Evolutionary conservation across 1,139 yeast genomes (phyloP), one percentile per base, ranked within the genome.

Genomic region (Hansenula lynferdii): DNA sequence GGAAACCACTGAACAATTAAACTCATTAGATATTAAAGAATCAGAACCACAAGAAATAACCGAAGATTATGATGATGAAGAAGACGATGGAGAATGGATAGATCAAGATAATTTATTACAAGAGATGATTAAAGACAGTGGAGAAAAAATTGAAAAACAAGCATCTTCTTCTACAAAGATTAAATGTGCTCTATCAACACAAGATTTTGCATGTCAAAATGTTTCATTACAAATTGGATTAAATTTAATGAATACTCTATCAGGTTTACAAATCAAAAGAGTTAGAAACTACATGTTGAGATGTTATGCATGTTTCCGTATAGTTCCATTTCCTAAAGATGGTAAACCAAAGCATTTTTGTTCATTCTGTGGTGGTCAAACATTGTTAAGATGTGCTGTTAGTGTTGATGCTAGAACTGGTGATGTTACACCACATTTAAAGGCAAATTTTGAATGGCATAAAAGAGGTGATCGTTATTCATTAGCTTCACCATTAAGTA

Each of bases 121-220:
- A 50, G 79, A 77, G 39, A 69, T 85, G 57, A 60, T 78, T 34
- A 81, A 80, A 56, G 90, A 85, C 48, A 71, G 71, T 41, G 77
- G 75, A 31, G 75, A 72, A 49, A 65, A 66, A 42, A 62, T 67
- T 21, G 65, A 67, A 23, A 68, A 68, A 31, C 58, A 59, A 11
- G 58, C 66, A 37, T n/a, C n/a, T 20, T 19, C 47, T 14, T 43
- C 45, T 11, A 54, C 65, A 6, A 56, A 58, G 16, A 70, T 78
- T 47, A 76, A 79, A 46, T 94, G 83, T 19, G 98, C 97, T 1
- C 67, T 92, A 41, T 83, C 96, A 1, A 85, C 97, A 1, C 96
- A 96, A 21, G 99, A 92, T 76, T 92, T 90, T 67, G 97, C 99
- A 4, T 86, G 92, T 60, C 99, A 92, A 60, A 92, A 92, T 61